Conservation (phyloP, 1,284 basidiomycete species). For the Ustilago lituana region DNA sequence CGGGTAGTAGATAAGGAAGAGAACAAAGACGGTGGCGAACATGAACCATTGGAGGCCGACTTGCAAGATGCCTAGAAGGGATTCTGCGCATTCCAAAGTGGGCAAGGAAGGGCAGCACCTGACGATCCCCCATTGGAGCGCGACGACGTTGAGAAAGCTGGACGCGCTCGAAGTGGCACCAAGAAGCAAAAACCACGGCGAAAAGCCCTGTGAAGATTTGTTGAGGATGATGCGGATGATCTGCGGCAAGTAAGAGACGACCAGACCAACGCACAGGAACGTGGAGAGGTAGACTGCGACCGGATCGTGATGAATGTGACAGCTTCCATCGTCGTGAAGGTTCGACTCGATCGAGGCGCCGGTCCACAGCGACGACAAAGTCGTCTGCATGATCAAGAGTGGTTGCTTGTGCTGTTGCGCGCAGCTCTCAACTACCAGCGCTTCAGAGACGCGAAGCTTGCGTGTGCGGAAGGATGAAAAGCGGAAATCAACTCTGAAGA, state of each 20-base stretch:
- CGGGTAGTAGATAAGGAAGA: constrained; percentile 94
- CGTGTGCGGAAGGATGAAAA: too few relatives aligned
- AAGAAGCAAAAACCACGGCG: constrained; percentile 90
- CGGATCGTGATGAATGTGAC: constrained; percentile 74
- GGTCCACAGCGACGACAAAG: constrained; percentile 36
- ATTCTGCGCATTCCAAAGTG: constrained; percentile 75
- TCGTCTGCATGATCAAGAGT: constrained; percentile 24
- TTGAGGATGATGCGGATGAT: constrained; percentile 74
- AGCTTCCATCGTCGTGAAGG: constrained; percentile 35
- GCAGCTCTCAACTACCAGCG: too few relatives aligned
- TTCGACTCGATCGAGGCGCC: constrained; percentile 16
- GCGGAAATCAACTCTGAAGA: too few relatives aligned
- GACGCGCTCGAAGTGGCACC: constrained; percentile 76
- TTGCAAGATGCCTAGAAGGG: constrained; percentile 84
- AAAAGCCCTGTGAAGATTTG: constrained; percentile 85
- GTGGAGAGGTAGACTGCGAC: constrained; percentile 78
- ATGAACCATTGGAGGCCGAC: constrained; percentile 85
- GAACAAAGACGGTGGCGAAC: constrained; percentile 82
- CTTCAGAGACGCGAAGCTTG: too few relatives aligned
- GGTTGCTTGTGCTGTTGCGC: too few relatives aligned
- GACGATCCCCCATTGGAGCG: constrained; percentile 87
- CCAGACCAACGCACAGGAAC: constrained; percentile 79
- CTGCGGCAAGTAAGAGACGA: constrained; percentile 88
- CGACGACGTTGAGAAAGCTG: constrained; percentile 71
- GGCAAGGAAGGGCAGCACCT: constrained; percentile 76